These are phyloP conservation scores for Akanthomyces muscarius DNA, from an alignment of 2,329 filamentous ascomycete species.

Conservation along the genomic window DNA sequence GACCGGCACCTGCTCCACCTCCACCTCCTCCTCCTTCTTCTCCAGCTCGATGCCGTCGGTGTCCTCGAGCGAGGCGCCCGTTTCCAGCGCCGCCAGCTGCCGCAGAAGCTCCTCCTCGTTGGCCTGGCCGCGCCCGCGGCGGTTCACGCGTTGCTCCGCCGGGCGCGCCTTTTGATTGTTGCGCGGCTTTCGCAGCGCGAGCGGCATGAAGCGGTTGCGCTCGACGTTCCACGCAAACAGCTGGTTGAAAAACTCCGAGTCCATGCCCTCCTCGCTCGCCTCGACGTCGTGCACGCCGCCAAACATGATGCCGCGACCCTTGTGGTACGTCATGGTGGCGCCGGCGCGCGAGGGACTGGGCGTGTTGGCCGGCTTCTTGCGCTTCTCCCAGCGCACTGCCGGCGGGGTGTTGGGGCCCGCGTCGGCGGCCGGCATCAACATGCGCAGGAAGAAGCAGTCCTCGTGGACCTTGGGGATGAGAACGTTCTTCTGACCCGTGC, in stretches of 20 bases:
- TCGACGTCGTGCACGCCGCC: slow-evolving; percentile 94
- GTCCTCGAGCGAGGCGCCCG: slow-evolving; percentile 60
- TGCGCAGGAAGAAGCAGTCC: slow-evolving; percentile 88
- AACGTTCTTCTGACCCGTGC: slow-evolving; percentile 58
- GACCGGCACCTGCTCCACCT: slow-evolving; percentile 53
- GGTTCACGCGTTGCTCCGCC: slow-evolving; percentile 51
- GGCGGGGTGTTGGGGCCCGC: slow-evolving; percentile 63
- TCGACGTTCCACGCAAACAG: slow-evolving; percentile 94
- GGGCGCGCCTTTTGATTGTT: slow-evolving; percentile 47
- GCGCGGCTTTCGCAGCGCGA: slow-evolving; percentile 71
- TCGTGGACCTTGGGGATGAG: slow-evolving; percentile 87
- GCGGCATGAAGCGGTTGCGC: slow-evolving; percentile 87
- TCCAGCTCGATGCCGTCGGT: slow-evolving; percentile 47
- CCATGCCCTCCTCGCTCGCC: slow-evolving; percentile 87
- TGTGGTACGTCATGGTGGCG: slow-evolving; percentile 90
- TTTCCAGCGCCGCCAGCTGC: slow-evolving; percentile 81
- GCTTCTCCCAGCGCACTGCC: slow-evolving; percentile 80
- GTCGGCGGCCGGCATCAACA: slow-evolving; percentile 68
- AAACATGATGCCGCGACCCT: slow-evolving; percentile 87
- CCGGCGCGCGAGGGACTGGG: slow-evolving; percentile 82
- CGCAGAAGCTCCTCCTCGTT: slow-evolving; percentile 87
- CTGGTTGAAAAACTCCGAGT: slow-evolving; percentile 94
- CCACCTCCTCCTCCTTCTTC: slow-evolving; percentile 47
- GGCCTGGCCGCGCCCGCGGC: slow-evolving; percentile 74
- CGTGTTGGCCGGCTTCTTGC: slow-evolving; percentile 87